Base-by-base conservation (phyloP, 495 filamentous ascomycete genomes). In the Penicillium chermesinum region DNA sequence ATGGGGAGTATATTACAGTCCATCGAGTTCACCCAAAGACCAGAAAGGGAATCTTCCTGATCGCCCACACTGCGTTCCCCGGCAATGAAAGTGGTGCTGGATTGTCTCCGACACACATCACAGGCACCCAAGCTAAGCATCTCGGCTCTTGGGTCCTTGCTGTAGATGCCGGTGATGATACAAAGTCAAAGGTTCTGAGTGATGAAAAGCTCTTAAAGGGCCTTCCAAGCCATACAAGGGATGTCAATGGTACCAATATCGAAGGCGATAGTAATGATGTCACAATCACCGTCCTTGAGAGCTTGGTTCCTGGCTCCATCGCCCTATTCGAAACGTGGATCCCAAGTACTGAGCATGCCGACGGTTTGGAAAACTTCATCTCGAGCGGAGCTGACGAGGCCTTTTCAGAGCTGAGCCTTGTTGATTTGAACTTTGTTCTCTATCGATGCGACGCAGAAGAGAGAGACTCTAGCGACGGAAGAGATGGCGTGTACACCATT, bases 321-420 rank as follows among this genome's bases (percentile, higher is more conserved):
- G 89, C 94, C 16, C 69, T 99, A 2, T 95, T 96, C 52, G 88
- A 97, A 70, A 99, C 94, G 0, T 95, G 84, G 83, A 91, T 97
- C 41, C 90, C 90, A 4, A 78, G 77, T 7, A 84, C 86, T 3
- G 87, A 95, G 51, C 85, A 91, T 58, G 80, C 83, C 1, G 73
- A 81, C 21, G 89, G 88, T 13, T 71, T 96, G 13, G 91, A 95
- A 58, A 82, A 78, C 38, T 93, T 84, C 60, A 82, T 95, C 32
- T 90, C 86, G 2, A 83, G 81, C 36, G 89, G 89, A 18, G 91
- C 85, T 5, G 82, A 85, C 53, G 78, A 84, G 7, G 91, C 89
- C 0, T 93, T 96, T 67, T 73, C 77, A 6, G 76, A 82, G 15
- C 70, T 88, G 15, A 78, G 77, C 54, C 70, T 96, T 25, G 71